Percentiles rank a stretch among this genome's conserved stretches.
Conservation (phyloP, 139 green algal genomes). For the Coelastrella sp. region DNA sequence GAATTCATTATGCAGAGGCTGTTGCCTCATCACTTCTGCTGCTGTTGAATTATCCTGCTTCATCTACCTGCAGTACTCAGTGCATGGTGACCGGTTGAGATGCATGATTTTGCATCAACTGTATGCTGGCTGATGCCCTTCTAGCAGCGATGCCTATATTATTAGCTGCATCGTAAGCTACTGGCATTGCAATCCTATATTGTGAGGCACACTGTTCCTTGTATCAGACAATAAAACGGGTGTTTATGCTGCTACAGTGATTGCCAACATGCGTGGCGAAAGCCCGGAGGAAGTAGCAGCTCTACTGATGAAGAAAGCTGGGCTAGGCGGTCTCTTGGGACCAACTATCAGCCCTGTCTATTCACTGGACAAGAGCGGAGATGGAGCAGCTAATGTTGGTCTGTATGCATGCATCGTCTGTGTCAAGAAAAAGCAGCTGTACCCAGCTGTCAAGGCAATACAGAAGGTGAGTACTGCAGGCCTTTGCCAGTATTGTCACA, state of each 20-base stretch:
- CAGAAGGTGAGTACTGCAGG: slow-evolving; percentile 66
- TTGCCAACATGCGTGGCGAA: slow-evolving; percentile 90
- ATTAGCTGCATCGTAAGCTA: too few relatives aligned
- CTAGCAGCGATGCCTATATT: too few relatives aligned
- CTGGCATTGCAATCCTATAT: too few relatives aligned
- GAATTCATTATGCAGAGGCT: too few relatives aligned
- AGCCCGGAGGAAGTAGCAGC: slow-evolving; percentile 84
- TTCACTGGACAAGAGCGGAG: slow-evolving; percentile 34
- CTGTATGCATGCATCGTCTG: slow-evolving; percentile 87
- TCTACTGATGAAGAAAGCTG: slow-evolving; percentile 64
- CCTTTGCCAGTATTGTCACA: neutral
- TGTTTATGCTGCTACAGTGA: slow-evolving; percentile 64
- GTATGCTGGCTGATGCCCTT: too few relatives aligned
- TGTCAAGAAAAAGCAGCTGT: slow-evolving; percentile 91
- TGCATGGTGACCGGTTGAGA: too few relatives aligned
- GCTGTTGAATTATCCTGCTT: too few relatives aligned
- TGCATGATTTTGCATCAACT: too few relatives aligned
- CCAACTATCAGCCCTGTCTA: slow-evolving; percentile 91
- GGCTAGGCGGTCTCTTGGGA: slow-evolving; percentile 80
- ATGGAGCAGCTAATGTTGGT: slow-evolving; percentile 50
- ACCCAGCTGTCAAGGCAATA: slow-evolving; percentile 88
- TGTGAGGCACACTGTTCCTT: too few relatives aligned
- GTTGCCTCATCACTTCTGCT: too few relatives aligned
- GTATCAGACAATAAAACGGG: too few relatives aligned
- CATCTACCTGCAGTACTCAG: too few relatives aligned